Evolutionary conservation across 225 moss, liverwort and hornwort genomes (phyloP), one percentile per base, ranked within the genome.

Genomic region (Antitrichia curtipendula): DNA sequence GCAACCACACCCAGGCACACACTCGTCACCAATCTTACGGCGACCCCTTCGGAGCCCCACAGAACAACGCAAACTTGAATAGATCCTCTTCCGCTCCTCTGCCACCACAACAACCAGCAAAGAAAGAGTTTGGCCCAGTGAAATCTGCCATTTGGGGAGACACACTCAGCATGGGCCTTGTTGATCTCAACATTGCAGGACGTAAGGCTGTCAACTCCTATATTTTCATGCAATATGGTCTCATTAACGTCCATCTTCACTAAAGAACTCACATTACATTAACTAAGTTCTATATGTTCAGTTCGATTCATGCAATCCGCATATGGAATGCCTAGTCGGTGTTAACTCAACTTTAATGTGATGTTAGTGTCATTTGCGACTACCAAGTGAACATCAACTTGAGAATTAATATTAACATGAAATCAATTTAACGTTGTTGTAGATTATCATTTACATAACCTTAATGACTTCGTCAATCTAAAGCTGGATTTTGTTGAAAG

Each of bases 101-200:
- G 40, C 90, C 93, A 36, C 88, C 90, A 28, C 86, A 91, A 36
- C 90, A 94, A 83, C 86, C 92, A 56, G 91, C 80, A 9, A 96
- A 93, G 87, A 91, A 94, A 75, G 94, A 95, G 63, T 95, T 95
- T 58, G 92, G 89, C 38, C 96, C 97, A 74, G 93, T 95, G 9
- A 99, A 97, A 86, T 97, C 96, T 71, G 86, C 94, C 78, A 91
- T 96, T 29, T 99, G 99, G 99, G 95, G 93, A 87, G 99, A 99
- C 81, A 97, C 99, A 25, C 92, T 99, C 40, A 99, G 97, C 91
- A 95, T 97, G 87, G 99, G 99, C 66, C 95, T 99, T 22, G 95
- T 99, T 32, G 97, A 99, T 83, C 95, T 99, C 2, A 96, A 99
- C 80, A 99, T 99, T 41, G 96, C 96, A 14, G 99, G 99, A 92